Conservation (phyloP, 169 alveolate species). For the Plasmodium ovale region DNA sequence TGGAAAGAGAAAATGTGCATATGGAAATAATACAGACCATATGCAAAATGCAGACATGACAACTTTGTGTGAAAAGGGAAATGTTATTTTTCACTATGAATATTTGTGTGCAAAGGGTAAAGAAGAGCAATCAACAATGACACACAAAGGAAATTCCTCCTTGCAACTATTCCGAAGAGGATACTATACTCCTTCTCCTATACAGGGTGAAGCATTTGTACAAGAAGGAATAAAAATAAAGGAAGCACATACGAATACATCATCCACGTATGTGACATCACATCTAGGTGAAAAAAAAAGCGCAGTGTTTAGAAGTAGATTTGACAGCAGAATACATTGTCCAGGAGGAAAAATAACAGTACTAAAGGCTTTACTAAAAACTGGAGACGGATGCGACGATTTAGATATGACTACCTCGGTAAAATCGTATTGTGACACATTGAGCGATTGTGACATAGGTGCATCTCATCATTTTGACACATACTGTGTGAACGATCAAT, state of each 20-base stretch:
- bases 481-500: conserved; percentile 28
- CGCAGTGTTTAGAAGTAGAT: conserved; percentile 34
- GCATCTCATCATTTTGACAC: conserved; percentile 44
- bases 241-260: too few relatives aligned
- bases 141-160: neutral
- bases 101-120: conserved; percentile 16
- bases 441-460: conserved; percentile 45
- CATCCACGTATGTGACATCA: neutral
- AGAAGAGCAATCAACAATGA: too few relatives aligned
- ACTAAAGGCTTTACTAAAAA: conserved; percentile 19
- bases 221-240: neutral
- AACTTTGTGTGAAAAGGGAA: conserved; percentile 2
- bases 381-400: conserved; percentile 41
- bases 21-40: conserved; percentile 7
- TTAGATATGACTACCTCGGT: conserved; percentile 18
- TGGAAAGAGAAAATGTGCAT: conserved; percentile 15
- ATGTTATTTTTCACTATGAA: conserved; percentile 12
- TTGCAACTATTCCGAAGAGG: neutral
- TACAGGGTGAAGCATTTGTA: too few relatives aligned
- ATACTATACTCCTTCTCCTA: neutral
- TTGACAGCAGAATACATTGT: conserved; percentile 40
- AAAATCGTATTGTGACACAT: conserved; percentile 28
- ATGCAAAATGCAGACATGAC: neutral
- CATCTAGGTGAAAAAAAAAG: neutral
- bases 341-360: conserved; percentile 36